Conservation (phyloP, 176 grass and related monocot species). For the Triticum aestivum region IWGSC_CS_RefSeq_v2.1 NC_057807.1:511829092-511829591, state of each 20-base stretch:
- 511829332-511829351: neutral
- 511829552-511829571: neutral
- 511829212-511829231: constrained; percentile 63
- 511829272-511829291: neutral
- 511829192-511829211: constrained; percentile 62
- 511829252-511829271: constrained; percentile 24
- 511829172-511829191: constrained; percentile 48
- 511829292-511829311: neutral
- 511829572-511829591: neutral
- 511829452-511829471: neutral
- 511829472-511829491: neutral
- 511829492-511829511: neutral
- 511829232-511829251: constrained; percentile 54
- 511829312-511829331: neutral
- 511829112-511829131: constrained; percentile 60
- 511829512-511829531: neutral
- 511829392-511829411: neutral
- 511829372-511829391: constrained; percentile 11
- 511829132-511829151: constrained; percentile 46
- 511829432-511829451: neutral
- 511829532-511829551: neutral
- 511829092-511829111: neutral
- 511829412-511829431: neutral
- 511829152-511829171: constrained; percentile 54
- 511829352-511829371: neutral